Evolutionary conservation across 2,329 filamentous ascomycete genomes (phyloP).

Genomic region (Ascochyta clinopodiicola): DNA sequence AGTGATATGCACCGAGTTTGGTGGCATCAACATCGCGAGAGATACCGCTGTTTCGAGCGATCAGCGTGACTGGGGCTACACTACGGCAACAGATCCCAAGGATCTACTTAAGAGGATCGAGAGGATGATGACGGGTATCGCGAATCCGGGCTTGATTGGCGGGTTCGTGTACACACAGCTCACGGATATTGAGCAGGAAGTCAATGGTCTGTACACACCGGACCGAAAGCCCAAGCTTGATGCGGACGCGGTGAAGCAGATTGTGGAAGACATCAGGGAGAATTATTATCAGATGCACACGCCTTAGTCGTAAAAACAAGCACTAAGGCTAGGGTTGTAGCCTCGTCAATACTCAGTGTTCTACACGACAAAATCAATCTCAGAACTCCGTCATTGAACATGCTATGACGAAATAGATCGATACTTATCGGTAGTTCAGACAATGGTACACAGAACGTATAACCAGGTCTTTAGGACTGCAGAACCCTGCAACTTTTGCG

Average conservation of each 20-base stretch:
- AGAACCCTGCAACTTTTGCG: no score
- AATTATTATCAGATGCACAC: constrained; percentile 31
- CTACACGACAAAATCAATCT: no score
- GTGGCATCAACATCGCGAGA: constrained; percentile 69
- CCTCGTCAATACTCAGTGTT: no score
- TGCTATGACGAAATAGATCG: no score
- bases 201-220: constrained; percentile 70
- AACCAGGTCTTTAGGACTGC: no score
- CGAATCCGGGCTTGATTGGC: constrained; percentile 63
- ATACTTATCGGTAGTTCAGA: no score
- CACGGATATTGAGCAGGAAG: constrained; percentile 70
- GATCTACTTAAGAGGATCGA: constrained; percentile 67
- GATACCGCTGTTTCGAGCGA: constrained; percentile 52
- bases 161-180: constrained; percentile 73
- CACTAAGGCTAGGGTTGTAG: no score
- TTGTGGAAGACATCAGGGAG: constrained; percentile 58
- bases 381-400: no score
- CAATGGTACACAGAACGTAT: no score
- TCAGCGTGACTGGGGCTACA: constrained; percentile 68
- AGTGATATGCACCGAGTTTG: constrained; percentile 71
- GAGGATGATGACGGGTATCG: constrained; percentile 64
- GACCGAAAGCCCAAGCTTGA: constrained; percentile 66
- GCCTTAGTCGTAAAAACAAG: background rate
- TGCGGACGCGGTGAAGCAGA: constrained; percentile 61
- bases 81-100: constrained; percentile 65